A percentile compares a stretch with the other conserved stretches of the same genome.
These are phyloP conservation scores for Elaeagnus macrophylla DNA, from an alignment of 306 rosid species.

Conservation along the genomic window DNA sequence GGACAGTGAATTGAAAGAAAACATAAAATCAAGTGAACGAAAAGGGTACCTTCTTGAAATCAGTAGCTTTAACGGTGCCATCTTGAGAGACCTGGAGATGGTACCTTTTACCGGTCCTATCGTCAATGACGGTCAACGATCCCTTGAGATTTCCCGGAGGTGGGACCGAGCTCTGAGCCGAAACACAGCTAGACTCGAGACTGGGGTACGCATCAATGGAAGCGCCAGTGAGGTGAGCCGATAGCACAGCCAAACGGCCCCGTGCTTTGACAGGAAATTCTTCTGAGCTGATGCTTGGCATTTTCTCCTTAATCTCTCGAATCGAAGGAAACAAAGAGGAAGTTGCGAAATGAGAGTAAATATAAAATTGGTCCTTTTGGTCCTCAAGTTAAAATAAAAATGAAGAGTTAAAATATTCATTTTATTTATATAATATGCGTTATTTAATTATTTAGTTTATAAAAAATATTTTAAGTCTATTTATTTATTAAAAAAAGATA, in stretches of 20 bases:
- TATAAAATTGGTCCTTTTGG: no score
- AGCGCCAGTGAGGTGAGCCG: slow-evolving; percentile 47
- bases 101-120: slow-evolving; percentile 61
- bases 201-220: slow-evolving; percentile 18
- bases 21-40: not conserved
- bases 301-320: slow-evolving; percentile 1
- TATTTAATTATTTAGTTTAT: no score
- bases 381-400: no score
- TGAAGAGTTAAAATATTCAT: no score
- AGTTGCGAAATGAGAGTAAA: no score
- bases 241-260: slow-evolving; percentile 62
- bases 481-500: no score
- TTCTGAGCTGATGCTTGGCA: slow-evolving; percentile 24
- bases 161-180: slow-evolving; percentile 20
- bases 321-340: no score
- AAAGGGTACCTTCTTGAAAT: slow-evolving; percentile 55
- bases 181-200: slow-evolving; percentile 38
- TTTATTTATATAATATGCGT: no score
- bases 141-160: slow-evolving; percentile 48
- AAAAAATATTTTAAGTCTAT: no score
- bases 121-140: slow-evolving; percentile 53
- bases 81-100: slow-evolving; percentile 49
- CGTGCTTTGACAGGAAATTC: slow-evolving; percentile 34
- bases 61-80: slow-evolving; percentile 64
- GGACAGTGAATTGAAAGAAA: not conserved